A percentile compares a stretch with the other conserved stretches of the same genome.
These are phyloP conservation scores for Macrotyloma uniflorum DNA, from an alignment of 306 rosid genomes.

Conservation along the genomic window DNA sequence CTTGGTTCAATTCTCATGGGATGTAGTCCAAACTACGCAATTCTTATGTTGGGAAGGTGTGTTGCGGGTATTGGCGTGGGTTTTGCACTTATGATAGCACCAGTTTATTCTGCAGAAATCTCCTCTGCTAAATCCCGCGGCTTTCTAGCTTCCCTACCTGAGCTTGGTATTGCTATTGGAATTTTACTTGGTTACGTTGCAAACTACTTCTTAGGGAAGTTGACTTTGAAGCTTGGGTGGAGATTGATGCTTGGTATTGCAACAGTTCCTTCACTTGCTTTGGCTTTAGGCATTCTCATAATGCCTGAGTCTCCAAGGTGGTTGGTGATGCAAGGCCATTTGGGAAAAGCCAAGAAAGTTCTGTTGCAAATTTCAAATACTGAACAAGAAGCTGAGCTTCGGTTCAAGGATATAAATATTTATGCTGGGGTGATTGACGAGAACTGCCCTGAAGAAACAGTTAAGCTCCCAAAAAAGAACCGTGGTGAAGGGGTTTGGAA, in stretches of 20 bases:
- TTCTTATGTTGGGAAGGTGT: conserved; percentile 66
- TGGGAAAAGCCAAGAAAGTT: conserved; percentile 55
- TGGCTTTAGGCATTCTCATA: conserved; percentile 50
- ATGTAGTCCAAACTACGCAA: conserved; percentile 59
- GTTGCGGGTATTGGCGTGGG: conserved; percentile 79
- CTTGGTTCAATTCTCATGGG: conserved; percentile 75
- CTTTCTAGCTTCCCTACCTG: conserved; percentile 65
- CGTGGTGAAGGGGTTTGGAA: conserved; percentile 62
- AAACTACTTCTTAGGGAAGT: conserved; percentile 56
- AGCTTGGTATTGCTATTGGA: conserved; percentile 70
- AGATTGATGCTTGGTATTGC: conserved; percentile 78
- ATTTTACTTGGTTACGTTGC: conserved; percentile 68
- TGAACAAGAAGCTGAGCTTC: conserved; percentile 59
- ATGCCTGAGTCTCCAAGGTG: conserved; percentile 93
- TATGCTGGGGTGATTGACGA: conserved; percentile 57
- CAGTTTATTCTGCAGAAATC: conserved; percentile 78
- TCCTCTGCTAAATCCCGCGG: conserved; percentile 66
- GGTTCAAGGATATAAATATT: conserved; percentile 58
- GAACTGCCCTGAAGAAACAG: conserved; percentile 29
- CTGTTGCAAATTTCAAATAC: conserved; percentile 46
- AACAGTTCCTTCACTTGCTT: conserved; percentile 61
- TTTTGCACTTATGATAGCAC: conserved; percentile 74
- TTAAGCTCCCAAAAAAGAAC: background rate
- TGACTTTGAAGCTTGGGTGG: conserved; percentile 64
- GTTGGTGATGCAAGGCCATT: conserved; percentile 65